These are phyloP conservation scores for Sarocladium strictum DNA, from an alignment of 2,329 filamentous ascomycete genomes.

Conservation along the genomic window DNA sequence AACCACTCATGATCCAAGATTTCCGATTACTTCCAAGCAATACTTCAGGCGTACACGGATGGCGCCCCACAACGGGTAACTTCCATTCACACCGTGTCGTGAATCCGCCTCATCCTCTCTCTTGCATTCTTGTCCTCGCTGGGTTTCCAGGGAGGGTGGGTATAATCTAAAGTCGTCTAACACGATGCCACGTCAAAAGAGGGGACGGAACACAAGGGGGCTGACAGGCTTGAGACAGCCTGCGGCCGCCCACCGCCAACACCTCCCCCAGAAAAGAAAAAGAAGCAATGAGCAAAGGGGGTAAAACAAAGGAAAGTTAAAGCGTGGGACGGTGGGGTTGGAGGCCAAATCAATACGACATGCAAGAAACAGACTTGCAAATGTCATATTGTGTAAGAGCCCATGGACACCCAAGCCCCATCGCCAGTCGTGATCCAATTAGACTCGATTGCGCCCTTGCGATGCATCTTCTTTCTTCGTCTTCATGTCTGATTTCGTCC, in stretches of 20 bases:
- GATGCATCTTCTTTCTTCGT: slow-evolving; percentile 3
- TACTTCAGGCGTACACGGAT: neutral
- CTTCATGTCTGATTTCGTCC: neutral
- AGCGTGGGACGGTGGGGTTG: neutral
- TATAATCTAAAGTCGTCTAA: slow-evolving; percentile 8
- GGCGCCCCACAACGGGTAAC: neutral
- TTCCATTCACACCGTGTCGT: neutral
- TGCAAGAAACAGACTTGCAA: neutral
- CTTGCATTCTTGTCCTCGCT: neutral
- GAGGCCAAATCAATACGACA: neutral
- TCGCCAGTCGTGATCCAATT: slow-evolving; percentile 1
- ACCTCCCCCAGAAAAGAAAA: neutral
- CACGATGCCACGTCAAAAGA: slow-evolving; percentile 5
- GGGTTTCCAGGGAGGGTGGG: neutral
- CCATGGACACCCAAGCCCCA: neutral
- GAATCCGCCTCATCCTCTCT: neutral
- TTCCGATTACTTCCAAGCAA: neutral
- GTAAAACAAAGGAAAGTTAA: neutral
- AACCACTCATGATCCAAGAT: neutral
- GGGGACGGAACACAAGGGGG: neutral
- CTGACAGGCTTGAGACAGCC: neutral
- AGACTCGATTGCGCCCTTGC: slow-evolving; percentile 8
- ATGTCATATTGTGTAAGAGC: neutral
- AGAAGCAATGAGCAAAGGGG: neutral
- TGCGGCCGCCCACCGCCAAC: neutral